Evolutionary conservation across 352 stramenopile genomes (phyloP), one percentile per base, ranked within the genome.

Genomic region (Nothophytophthora sp.): DNA sequence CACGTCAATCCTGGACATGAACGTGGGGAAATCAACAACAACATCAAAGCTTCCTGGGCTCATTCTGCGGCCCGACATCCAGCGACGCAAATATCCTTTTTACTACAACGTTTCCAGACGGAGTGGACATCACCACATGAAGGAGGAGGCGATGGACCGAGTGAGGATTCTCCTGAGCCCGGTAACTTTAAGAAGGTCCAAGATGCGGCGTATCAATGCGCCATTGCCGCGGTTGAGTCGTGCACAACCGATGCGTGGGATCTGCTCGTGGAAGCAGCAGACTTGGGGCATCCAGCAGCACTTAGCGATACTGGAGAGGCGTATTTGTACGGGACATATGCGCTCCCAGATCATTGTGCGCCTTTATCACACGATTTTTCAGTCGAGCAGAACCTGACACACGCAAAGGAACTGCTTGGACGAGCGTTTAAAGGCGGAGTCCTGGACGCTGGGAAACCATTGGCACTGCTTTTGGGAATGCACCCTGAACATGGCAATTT

Each of bases 1-100:
- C 73, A 50, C 9, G 37, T 0, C 25, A 24, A 47, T 2, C 55
- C 45, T 15, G 8, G 16, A 45, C n/a, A 35, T 8, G 13, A 41
- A 20, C 4, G 19, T 27, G 36, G 32, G 16, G 45, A 42, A 34
- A 20, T 9, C 22, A 15, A 8, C 8, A 41, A 50, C n/a, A 24
- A 39, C 4, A 33, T 12, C n/a, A 20, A 9, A 30, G 30, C n/a
- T n/a, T n/a, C n/a, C n/a, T n/a, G 22, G 13, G 18, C 34, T 29
- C 13, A 32, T 33, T 22, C 24, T 47, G 47, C 47, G n/a, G 13
- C 30, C 13, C 24, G 36, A 22, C 9, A 42, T 16, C 15, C 51
- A 30, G 4, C 64, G 5, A 51, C 27, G 2, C 72, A 85, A 22
- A 82, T 86, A 23, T 64, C 68, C 23, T 73, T 74, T 35, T 50